Evolutionary conservation across 2,329 filamentous ascomycete genomes (phyloP).

Genomic region (Pseudogymnoascus sp.): DNA sequence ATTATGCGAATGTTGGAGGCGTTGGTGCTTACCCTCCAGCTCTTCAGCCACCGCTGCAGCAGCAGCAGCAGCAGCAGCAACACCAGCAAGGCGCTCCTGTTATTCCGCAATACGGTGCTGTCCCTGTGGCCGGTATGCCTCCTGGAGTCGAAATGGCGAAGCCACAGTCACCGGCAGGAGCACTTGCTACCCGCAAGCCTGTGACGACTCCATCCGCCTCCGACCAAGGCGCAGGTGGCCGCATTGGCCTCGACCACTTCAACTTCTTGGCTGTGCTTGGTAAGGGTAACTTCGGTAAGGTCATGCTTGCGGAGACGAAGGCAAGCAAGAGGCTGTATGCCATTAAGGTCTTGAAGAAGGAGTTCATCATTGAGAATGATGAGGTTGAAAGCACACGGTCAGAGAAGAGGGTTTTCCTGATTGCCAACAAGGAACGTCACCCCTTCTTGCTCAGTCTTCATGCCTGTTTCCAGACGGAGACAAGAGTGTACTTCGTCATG

Average conservation of each 20-base stretch:
- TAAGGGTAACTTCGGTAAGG: conserved; percentile 99
- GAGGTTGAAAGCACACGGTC: conserved; percentile 97
- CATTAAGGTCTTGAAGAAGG: conserved; percentile 98
- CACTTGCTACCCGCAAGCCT: conserved; percentile 41
- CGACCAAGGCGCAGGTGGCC: conserved; percentile 63
- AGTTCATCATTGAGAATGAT: conserved; percentile 99
- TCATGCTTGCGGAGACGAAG: conserved; percentile 98
- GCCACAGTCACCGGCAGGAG: conserved; percentile 26
- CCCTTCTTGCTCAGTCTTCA: conserved; percentile 93
- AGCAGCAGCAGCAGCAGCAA: conserved; percentile 36
- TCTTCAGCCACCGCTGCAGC: conserved; percentile 24
- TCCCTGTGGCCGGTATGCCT: conserved; percentile 9
- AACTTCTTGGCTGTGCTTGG: conserved; percentile 97
- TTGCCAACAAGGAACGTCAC: conserved; percentile 94
- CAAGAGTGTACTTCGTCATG: conserved; percentile 98
- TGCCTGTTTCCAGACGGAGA: conserved; percentile 98
- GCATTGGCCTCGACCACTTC: conserved; percentile 96
- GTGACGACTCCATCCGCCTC: conserved; percentile 55
- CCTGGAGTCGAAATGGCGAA: conserved; percentile 13
- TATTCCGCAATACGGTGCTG: conserved; percentile 21
- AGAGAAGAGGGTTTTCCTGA: conserved; percentile 93
- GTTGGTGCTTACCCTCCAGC: conserved; percentile 45
- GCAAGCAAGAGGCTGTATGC: conserved; percentile 85
- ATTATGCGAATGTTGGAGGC: conserved; percentile 58
- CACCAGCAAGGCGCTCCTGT: conserved; percentile 19